Percentiles rank a stretch among this genome's conserved stretches.
phyloP scores from a whole-genome alignment of 148 eudicot genomes.

The Chenopodium berlandieri region DNA sequence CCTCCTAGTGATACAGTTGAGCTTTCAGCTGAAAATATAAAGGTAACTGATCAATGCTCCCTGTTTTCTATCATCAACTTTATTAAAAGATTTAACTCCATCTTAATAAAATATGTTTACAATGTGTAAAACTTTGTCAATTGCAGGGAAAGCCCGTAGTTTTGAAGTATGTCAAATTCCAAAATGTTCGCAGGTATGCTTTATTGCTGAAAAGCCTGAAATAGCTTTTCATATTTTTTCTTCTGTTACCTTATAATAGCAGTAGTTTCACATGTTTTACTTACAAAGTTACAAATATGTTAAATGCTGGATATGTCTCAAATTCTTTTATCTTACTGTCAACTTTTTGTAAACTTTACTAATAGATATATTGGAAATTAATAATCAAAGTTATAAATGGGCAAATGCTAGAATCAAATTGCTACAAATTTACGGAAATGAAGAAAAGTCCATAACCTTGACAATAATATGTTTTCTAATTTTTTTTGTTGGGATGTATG shows the following conservation, averaged over 20 bases:
- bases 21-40: conserved; percentile 61
- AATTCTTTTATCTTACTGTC: too few relatives aligned
- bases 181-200: conserved; percentile 92
- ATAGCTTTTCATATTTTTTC: not conserved
- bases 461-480: not conserved
- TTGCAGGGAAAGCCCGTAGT: conserved; percentile 80
- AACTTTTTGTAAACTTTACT: too few relatives aligned
- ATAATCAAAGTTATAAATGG: too few relatives aligned
- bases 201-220: not conserved
- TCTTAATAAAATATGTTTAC: not conserved
- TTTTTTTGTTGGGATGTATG: conserved; percentile 13
- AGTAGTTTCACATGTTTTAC: too few relatives aligned
- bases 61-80: not conserved
- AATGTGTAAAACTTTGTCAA: not conserved
- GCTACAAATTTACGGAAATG: too few relatives aligned
- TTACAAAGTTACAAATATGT: too few relatives aligned
- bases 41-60: conserved; percentile 41
- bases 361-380: too few relatives aligned
- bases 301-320: too few relatives aligned
- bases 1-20: conserved; percentile 81
- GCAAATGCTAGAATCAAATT: too few relatives aligned
- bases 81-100: not conserved
- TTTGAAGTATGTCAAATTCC: conserved; percentile 93
- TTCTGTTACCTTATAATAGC: too few relatives aligned
- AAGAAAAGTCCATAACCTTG: not conserved